Conservation (phyloP, 345 rosid species). For the Carallia pectinifolia region DNA sequence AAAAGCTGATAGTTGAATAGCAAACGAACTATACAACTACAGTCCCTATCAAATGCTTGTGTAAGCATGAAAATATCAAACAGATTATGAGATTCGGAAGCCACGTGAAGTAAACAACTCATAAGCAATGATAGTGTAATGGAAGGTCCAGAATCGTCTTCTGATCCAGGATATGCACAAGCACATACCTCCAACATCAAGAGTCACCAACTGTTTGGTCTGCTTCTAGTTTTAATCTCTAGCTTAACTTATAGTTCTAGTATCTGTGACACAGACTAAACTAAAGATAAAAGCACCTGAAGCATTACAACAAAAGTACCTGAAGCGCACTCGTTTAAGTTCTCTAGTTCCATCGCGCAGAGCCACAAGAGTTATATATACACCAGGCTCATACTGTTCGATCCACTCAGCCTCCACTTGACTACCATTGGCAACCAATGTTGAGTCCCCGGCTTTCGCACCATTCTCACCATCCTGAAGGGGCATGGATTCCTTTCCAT, state of each 20-base stretch:
- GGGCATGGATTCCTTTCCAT: constrained; percentile 48
- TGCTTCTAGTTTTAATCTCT: neutral
- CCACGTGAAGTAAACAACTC: too few relatives aligned
- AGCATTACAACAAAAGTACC: constrained; percentile 40
- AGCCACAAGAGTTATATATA: constrained; percentile 82
- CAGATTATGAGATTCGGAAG: too few relatives aligned
- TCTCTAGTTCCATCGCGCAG: constrained; percentile 94
- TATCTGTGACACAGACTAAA: neutral
- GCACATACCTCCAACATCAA: neutral
- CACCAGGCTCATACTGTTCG: constrained; percentile 93
- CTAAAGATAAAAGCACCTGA: neutral
- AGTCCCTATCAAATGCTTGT: too few relatives aligned
- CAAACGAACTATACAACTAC: neutral
- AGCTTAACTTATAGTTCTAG: too few relatives aligned
- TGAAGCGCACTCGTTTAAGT: constrained; percentile 97
- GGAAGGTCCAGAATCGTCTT: too few relatives aligned
- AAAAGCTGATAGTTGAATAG: neutral
- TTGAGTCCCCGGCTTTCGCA: constrained; percentile 48
- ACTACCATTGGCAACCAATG: constrained; percentile 36
- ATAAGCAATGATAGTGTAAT: too few relatives aligned
- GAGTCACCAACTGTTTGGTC: neutral
- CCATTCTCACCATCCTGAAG: constrained; percentile 50
- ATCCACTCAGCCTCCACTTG: constrained; percentile 92
- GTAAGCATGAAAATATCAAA: too few relatives aligned
- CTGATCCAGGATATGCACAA: neutral